These are phyloP conservation scores for Grosmannia clavigera DNA, from an alignment of 2,329 filamentous ascomycete species.

Conservation along the genomic window DNA sequence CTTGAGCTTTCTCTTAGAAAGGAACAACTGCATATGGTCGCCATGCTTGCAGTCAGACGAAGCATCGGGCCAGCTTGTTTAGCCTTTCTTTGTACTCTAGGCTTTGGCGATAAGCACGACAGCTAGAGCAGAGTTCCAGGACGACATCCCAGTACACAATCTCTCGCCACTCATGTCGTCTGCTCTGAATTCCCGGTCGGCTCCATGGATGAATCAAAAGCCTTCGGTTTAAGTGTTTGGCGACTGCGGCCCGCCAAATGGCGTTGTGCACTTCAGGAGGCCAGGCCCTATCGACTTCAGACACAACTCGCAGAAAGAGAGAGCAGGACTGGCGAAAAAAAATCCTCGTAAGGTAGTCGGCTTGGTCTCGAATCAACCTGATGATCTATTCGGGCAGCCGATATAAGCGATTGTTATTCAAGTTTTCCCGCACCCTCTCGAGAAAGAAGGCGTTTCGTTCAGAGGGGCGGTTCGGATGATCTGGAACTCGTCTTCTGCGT, in stretches of 20 bases:
- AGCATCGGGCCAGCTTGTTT: neutral
- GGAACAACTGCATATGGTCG: neutral
- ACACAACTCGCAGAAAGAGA: conserved; percentile 1
- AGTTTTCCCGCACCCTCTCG: neutral
- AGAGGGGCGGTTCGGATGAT: neutral
- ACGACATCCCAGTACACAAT: neutral
- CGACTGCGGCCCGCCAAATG: neutral
- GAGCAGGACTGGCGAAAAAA: conserved; percentile 2
- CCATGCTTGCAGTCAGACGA: neutral
- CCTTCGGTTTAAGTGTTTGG: neutral
- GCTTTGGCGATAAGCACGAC: neutral
- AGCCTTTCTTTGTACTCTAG: neutral
- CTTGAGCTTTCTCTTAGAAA: neutral
- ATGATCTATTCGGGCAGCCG: neutral
- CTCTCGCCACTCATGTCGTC: neutral
- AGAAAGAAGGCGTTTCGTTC: neutral
- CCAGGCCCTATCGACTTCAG: neutral
- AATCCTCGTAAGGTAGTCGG: neutral
- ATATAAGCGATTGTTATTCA: neutral
- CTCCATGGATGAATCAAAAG: neutral
- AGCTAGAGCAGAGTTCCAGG: neutral
- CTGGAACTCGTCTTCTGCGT: neutral
- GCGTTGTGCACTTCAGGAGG: neutral
- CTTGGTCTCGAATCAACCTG: neutral
- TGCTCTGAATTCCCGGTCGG: neutral